phyloP scores from a whole-genome alignment of 305 asterid genomes.

The Rubia tinctorum region DNA sequence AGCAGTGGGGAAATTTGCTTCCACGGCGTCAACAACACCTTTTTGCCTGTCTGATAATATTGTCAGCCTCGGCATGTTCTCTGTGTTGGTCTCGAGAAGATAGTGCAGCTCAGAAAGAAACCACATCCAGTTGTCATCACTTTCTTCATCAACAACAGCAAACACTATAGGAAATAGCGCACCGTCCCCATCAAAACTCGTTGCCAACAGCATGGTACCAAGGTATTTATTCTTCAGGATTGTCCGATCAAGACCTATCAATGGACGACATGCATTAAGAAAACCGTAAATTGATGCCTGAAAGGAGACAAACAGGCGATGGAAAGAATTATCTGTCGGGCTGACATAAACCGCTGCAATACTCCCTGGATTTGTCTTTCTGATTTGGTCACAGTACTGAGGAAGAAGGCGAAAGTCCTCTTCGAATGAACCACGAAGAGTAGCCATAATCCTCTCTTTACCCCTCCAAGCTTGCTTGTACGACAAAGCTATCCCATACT shows the following conservation, averaged over 20 bases:
- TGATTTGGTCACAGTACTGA: constrained; percentile 58
- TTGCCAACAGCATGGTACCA: constrained; percentile 59
- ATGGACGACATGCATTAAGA: constrained; percentile 60
- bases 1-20: constrained; percentile 66
- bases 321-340: constrained; percentile 53
- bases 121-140: constrained; percentile 73
- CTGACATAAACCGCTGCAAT: constrained; percentile 56
- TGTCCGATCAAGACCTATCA: constrained; percentile 57
- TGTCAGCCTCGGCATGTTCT: constrained; percentile 73
- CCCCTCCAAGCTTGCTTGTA: constrained; percentile 87
- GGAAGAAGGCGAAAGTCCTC: constrained; percentile 68
- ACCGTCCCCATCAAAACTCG: constrained; percentile 76
- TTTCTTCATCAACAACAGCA: constrained; percentile 70
- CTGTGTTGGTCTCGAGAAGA: constrained; percentile 62
- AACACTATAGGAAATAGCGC: constrained; percentile 64
- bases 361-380: constrained; percentile 70
- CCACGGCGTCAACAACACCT: constrained; percentile 57
- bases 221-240: constrained; percentile 57
- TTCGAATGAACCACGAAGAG: constrained; percentile 68
- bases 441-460: constrained; percentile 61
- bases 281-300: constrained; percentile 71
- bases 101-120: constrained; percentile 59
- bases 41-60: constrained; percentile 60
- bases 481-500: constrained; percentile 62
- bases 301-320: constrained; percentile 57